A percentile compares a stretch with the other conserved stretches of the same genome.
Evolutionary conservation across 2,329 filamentous ascomycete genomes (phyloP).

Genomic region (Xylaria sp.): DNA sequence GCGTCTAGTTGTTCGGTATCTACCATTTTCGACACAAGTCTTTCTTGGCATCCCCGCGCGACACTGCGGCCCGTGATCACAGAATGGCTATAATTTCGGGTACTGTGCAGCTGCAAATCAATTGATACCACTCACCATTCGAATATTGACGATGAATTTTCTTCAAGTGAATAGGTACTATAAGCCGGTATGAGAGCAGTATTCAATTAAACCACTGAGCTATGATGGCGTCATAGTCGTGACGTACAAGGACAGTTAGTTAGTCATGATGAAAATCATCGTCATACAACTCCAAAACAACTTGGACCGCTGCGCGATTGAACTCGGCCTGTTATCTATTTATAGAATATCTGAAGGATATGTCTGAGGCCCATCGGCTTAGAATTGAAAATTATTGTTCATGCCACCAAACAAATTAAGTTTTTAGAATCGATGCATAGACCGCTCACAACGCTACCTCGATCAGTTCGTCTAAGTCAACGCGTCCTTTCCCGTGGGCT

Average conservation of each 20-base stretch:
- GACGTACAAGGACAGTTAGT: background rate
- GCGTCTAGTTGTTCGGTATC: background rate
- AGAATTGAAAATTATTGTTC: background rate
- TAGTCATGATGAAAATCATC: constrained; percentile 3
- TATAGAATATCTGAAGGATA: background rate
- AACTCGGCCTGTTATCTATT: too few relatives aligned
- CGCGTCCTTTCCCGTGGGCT: background rate
- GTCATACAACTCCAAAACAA: constrained; percentile 9
- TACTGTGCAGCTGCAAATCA: background rate
- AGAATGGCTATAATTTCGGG: background rate
- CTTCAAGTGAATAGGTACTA: too few relatives aligned
- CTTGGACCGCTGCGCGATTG: background rate
- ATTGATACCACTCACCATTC: background rate
- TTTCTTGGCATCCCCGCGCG: background rate
- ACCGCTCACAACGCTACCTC: constrained; percentile 4
- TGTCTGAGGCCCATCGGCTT: background rate
- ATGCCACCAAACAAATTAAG: background rate
- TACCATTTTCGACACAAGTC: too few relatives aligned
- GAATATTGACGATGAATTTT: too few relatives aligned
- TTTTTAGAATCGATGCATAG: background rate
- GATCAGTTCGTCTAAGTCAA: background rate
- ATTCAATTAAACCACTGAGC: background rate
- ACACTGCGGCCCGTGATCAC: background rate
- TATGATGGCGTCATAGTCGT: background rate
- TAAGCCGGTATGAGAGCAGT: too few relatives aligned